Base-by-base conservation (phyloP, 352 stramenopile species). In the Pythium utonaiense region DNA sequence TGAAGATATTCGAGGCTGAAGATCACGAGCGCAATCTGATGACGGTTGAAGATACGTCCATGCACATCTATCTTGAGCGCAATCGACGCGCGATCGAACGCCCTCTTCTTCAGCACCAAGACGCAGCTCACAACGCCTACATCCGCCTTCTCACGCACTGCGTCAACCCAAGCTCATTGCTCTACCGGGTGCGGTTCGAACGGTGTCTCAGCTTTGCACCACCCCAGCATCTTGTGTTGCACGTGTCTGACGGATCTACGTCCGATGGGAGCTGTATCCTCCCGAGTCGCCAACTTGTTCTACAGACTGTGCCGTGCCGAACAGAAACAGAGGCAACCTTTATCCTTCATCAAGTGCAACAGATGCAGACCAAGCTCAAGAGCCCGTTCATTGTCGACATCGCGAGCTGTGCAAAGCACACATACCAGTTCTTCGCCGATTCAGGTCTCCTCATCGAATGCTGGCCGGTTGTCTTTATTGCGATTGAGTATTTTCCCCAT, bases 401-500 rank as follows among this genome's bases (percentile, higher is more conserved):
- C 4, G 33, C 34, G 4, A 67, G 62, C 1, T 61, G 70, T 3
- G 66, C 75, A 27, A 82, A 77, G 31, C 77, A 88, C 45, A 77
- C 53, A 22, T 91, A 78, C 58, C 81, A 91, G 56, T 67, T 78
- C 31, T 91, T 91, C 25, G 70, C 78, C 5, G 71, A 84, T 27
- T 78, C 73, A 14, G 81, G 81, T 0, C 74, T 88, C 41, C 66
- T 91, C 0, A 53, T 88, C 12, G 78, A 89, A 28, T 83, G 67
- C 64, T 88, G 75, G 77, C 78, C 77, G 0, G 57, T 89, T 3
- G 53, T 89, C 12, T 86, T 89, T 50, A 57, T 86, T 10, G 64
- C 64, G 5, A 61, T 67, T 4, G 71, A 89, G 53, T 76, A 75
- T 57, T 88, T 78, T 30, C 30, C 59, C 3, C 17, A 41, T 30